A percentile compares a stretch with the other conserved stretches of the same genome.
Conservation (phyloP, 257 asterid species). For the Nicotiana obtusifolia region DNA sequence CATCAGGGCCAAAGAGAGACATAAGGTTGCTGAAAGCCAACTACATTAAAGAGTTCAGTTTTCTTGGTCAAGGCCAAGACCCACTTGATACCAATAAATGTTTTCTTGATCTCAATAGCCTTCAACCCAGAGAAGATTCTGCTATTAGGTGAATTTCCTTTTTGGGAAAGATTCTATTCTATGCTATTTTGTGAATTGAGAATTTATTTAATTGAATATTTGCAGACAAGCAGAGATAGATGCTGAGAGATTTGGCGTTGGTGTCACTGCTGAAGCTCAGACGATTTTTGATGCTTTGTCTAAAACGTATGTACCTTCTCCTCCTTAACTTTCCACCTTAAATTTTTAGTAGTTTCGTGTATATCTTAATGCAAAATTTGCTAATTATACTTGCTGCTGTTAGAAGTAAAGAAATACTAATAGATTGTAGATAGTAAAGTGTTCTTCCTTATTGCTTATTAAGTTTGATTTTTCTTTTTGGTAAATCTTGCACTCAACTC, state of each 20-base stretch:
- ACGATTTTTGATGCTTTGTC: constrained; percentile 80
- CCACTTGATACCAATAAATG: constrained; percentile 82
- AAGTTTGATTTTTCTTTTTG: neutral
- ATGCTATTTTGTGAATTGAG: neutral
- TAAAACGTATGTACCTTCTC: constrained; percentile 63
- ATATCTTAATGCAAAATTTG: neutral
- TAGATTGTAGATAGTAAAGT: neutral
- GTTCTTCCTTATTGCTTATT: neutral
- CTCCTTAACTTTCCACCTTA: neutral
- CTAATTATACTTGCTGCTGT: neutral
- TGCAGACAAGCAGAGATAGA: constrained; percentile 88
- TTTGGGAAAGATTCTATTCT: neutral
- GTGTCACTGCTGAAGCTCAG: constrained; percentile 94
- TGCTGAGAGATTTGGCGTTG: constrained; percentile 92
- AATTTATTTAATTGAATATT: constrained; percentile 12
- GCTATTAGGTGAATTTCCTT: constrained; percentile 52
- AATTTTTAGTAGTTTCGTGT: neutral
- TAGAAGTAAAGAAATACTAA: neutral
- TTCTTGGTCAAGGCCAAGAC: constrained; percentile 75
- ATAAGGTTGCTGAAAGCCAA: constrained; percentile 80
- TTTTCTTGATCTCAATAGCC: constrained; percentile 61
- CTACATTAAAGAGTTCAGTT: constrained; percentile 66
- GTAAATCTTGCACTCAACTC: neutral
- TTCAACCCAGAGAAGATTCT: constrained; percentile 85
- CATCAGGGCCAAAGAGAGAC: constrained; percentile 65